Base-by-base conservation (phyloP, 306 rosid species). In the Vigna reflexopilosa region DNA sequence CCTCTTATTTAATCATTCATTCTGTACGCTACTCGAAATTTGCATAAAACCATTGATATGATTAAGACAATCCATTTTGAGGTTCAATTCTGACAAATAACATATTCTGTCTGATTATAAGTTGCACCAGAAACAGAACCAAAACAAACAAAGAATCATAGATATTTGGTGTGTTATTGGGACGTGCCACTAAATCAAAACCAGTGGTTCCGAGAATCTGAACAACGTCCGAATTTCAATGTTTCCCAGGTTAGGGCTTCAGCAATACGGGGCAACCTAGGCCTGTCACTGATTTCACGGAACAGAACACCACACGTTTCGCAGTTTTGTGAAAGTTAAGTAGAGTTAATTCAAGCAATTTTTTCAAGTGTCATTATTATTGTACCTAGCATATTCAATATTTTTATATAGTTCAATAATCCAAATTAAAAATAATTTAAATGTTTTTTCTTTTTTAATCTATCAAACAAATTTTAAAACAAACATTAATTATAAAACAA, bases 111-210 rank as follows among this genome's bases (percentile, higher is more conserved):
- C 65, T 20, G 28, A 42, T 67, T n/a, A 32, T 54, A 44, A 13
- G 62, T 54, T 77, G 66, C 54, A 26, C 34, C 74, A 51, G 57
- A 4, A 10, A 26, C 34, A 54, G 36, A 67, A 36, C 42, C 42
- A 6, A 36, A 36, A 36, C 9, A 6, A 52, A 34, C 6, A 34
- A 66, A 52, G 73, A 81, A 70, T 81, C 61, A 40, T 24, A 22
- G 28, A 44, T 54, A 64, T 38, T 71, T 16, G 64, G 64, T 15
- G 16, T 36, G 70, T 7, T 34, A 65, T 42, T 50, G 44, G 44
- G 82, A 72, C 76, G 72, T 45, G 32, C 51, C 44, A 57, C 28
- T 26, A 55, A 34, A 77, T 56, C 14, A 56, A 54, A 77, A 72
- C 80, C 76, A 66, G 12, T 32, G 15, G 22, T 15, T 24, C 30